Percentiles rank a stretch among this genome's conserved stretches.
Evolutionary conservation across 1,139 yeast genomes (phyloP).

Genomic region (Taiozyma sp.): DNA sequence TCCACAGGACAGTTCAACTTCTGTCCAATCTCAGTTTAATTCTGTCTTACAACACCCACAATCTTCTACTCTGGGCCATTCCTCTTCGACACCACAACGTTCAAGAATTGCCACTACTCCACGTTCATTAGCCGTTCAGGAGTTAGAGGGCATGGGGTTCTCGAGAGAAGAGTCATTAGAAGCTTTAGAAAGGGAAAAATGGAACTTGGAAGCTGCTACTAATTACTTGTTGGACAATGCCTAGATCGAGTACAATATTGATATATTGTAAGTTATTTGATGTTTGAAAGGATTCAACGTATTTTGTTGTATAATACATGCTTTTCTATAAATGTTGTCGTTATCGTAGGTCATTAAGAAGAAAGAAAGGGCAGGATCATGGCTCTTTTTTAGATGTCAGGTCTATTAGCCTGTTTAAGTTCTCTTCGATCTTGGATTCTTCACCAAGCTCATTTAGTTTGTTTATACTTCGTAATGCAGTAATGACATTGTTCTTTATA

Average conservation of each 20-base stretch:
- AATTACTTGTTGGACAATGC: slow-evolving; percentile 75
- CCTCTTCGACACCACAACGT: slow-evolving; percentile 12
- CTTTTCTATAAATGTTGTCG: background rate
- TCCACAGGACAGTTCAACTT: slow-evolving; percentile 11
- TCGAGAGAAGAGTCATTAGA: slow-evolving; percentile 54
- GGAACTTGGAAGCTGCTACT: slow-evolving; percentile 83
- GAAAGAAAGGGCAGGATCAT: background rate
- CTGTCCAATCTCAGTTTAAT: background rate
- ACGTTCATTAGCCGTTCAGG: slow-evolving; percentile 53
- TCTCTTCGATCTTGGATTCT: slow-evolving; percentile 24
- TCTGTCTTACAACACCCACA: slow-evolving; percentile 9
- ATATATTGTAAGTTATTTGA: background rate
- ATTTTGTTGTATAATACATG: background rate
- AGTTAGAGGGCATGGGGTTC: slow-evolving; percentile 89
- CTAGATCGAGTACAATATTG: background rate
- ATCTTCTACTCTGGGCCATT: slow-evolving; percentile 5
- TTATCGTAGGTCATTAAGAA: background rate
- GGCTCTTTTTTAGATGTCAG: slow-evolving; percentile 7
- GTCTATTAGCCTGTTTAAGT: slow-evolving; percentile 18
- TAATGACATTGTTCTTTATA: slow-evolving; percentile 22
- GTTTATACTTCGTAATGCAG: slow-evolving; percentile 23
- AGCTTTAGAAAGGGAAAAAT: slow-evolving; percentile 66
- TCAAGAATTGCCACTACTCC: slow-evolving; percentile 36
- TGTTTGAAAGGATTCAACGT: background rate
- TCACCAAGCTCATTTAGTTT: slow-evolving; percentile 15